phyloP scores from a whole-genome alignment of 345 rosid genomes.

The Adansonia digitata region DNA sequence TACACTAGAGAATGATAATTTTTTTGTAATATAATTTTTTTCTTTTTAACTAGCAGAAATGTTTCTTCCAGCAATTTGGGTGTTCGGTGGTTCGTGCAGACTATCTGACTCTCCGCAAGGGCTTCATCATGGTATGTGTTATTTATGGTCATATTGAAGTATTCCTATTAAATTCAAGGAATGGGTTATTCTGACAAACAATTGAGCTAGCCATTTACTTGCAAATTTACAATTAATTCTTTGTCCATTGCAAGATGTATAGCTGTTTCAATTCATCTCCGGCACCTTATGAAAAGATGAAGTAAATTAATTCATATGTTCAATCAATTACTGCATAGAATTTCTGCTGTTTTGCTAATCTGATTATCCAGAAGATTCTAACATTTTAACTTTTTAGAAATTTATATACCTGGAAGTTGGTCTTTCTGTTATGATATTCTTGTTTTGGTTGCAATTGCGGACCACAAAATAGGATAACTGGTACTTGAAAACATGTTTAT shows the following conservation, averaged over 20 bases:
- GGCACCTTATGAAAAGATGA: not conserved
- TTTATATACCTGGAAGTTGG: not conserved
- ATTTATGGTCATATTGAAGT: not conserved
- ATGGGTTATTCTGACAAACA: not conserved
- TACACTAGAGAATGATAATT: not conserved
- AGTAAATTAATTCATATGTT: not conserved
- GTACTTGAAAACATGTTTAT: not conserved
- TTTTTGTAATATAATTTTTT: not conserved
- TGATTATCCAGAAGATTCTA: not conserved
- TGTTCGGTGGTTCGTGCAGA: constrained; percentile 78
- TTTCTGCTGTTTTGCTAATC: not conserved
- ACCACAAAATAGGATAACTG: not conserved
- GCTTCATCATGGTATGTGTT: constrained; percentile 68
- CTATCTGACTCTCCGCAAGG: constrained; percentile 82
- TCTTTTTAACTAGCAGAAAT: constrained; percentile 50
- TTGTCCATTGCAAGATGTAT: not conserved
- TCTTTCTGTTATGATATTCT: not conserved
- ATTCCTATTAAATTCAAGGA: not conserved
- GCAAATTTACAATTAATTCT: not conserved
- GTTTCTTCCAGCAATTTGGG: constrained; percentile 91
- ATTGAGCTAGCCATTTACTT: not conserved
- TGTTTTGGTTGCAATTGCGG: not conserved
- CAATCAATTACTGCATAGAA: not conserved
- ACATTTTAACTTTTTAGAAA: too few species aligned
- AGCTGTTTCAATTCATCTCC: not conserved